Conservation (phyloP, 2,329 filamentous ascomycete genomes). For the Epichloe typhina region DNA sequence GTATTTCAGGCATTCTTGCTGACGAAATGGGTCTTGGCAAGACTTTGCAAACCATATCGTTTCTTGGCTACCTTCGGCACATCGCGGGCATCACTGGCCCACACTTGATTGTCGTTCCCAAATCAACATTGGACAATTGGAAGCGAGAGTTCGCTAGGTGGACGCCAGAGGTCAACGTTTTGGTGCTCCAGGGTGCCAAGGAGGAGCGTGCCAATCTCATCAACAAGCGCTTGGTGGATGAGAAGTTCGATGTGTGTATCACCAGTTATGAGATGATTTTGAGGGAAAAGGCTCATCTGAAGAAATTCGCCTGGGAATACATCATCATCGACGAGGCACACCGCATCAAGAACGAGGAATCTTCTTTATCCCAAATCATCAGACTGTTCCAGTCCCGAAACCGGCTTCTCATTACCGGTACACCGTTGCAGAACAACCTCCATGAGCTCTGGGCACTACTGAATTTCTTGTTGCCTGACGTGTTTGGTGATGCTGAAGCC, state of each 20-base stretch:
- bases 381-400: conserved; percentile 93
- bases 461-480: conserved; percentile 95
- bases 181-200: conserved; percentile 89
- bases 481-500: conserved; percentile 90
- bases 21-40: conserved; percentile 99
- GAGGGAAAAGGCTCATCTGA: conserved; percentile 88
- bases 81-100: conserved; percentile 81
- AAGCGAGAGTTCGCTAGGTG: conserved; percentile 85
- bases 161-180: conserved; percentile 90
- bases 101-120: conserved; percentile 84
- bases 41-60: conserved; percentile 93
- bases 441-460: conserved; percentile 96
- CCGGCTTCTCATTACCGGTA: conserved; percentile 88
- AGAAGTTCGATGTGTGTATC: conserved; percentile 95
- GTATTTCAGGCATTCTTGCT: conserved; percentile 93
- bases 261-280: conserved; percentile 99
- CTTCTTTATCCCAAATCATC: conserved; percentile 90
- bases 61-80: conserved; percentile 87
- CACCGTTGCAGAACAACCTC: conserved; percentile 92
- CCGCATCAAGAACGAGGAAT: conserved; percentile 99
- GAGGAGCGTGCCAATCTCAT: conserved; percentile 84
- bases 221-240: conserved; percentile 78
- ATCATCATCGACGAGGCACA: conserved; percentile 98
- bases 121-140: conserved; percentile 98
- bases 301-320: conserved; percentile 99